Conservation (phyloP, 1,284 basidiomycete genomes). For the Trichosporon sp. region DNA sequence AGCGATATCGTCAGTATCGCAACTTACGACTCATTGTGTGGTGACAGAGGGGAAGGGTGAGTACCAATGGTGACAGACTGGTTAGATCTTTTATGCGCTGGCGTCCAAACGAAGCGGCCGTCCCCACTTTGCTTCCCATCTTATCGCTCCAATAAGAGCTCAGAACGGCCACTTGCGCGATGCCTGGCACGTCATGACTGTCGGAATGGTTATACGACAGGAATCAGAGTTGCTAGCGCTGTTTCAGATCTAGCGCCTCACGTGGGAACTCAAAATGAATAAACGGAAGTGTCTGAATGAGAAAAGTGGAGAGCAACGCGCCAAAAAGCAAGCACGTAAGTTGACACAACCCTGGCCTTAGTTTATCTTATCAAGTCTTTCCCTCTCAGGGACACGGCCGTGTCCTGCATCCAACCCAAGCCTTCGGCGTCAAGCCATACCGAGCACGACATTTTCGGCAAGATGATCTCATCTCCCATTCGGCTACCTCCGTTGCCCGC, state of each 20-base stretch:
- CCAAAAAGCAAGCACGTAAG: neutral
- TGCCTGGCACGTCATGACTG: neutral
- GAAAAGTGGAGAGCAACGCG: neutral
- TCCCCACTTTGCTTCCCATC: neutral
- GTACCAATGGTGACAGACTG: too few relatives aligned
- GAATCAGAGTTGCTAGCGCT: neutral
- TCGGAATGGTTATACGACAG: neutral
- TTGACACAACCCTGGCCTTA: slow-evolving; percentile 1
- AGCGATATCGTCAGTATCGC: neutral
- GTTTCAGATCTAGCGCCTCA: neutral
- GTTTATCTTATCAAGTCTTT: neutral
- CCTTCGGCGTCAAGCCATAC: neutral
- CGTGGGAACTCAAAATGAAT: neutral
- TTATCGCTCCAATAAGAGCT: neutral
- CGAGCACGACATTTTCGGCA: slow-evolving; percentile 5
- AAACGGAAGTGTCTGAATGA: too few relatives aligned
- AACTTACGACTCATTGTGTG: neutral
- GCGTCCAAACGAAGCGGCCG: neutral
- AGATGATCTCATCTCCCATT: neutral
- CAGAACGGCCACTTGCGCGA: neutral
- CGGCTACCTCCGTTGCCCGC: neutral
- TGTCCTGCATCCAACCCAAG: neutral
- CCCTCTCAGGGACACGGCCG: too few relatives aligned
- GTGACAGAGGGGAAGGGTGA: too few relatives aligned
- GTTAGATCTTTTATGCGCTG: too few relatives aligned